Base-by-base conservation (phyloP, 371 early-diverging fungal species). In the Lichtheimia hyalospora region DNA sequence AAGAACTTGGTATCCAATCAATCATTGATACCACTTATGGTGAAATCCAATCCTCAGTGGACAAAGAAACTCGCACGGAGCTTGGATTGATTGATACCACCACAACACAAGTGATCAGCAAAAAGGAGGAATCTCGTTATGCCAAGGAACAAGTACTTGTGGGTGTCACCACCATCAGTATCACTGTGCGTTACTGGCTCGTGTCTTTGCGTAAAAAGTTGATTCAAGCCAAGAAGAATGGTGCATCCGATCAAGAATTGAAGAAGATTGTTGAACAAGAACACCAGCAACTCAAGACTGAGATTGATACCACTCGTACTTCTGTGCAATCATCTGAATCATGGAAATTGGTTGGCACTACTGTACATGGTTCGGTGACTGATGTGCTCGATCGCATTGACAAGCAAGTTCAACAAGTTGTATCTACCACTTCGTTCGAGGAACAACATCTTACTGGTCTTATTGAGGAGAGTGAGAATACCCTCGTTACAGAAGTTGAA, bases 221-320 rank as follows among this genome's bases (percentile, higher is more conserved):
- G 23, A 34, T 61, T 12, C 18, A 43, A n/a, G 75, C 75, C 16
- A 61, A 58, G 53, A 57, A 62, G 56, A 63, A 62, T 21, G 72
- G 75, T 18, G 66, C 64, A 21, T 71, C 75, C 20, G 70, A 71
- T n/a, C 64, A 75, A 21, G 72, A 75, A 20, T 63, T 75, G 14
- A 54, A 63, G 15, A 34, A 49, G 34, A 49, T 75, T 14, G 25
- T 72, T 50, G 53, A 69, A 25, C 48, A 60, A 7, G 58, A 65
- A 15, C 72, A 64, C 20, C 57, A 75, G 27, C 48, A 71, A 41
- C 66, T 75, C 14, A 23, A 57, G 5, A 13, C 27, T 13, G 51
- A 69, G 12, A 44, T 75, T 2, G 13, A 57, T 2, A 46, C 53
- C 8, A 63, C 69, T 27, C 60, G 60, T 40, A 52, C 60, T 0